These are phyloP conservation scores for Colletotrichum sublineola DNA, from an alignment of 2,329 filamentous ascomycete genomes.

Conservation along the genomic window DNA sequence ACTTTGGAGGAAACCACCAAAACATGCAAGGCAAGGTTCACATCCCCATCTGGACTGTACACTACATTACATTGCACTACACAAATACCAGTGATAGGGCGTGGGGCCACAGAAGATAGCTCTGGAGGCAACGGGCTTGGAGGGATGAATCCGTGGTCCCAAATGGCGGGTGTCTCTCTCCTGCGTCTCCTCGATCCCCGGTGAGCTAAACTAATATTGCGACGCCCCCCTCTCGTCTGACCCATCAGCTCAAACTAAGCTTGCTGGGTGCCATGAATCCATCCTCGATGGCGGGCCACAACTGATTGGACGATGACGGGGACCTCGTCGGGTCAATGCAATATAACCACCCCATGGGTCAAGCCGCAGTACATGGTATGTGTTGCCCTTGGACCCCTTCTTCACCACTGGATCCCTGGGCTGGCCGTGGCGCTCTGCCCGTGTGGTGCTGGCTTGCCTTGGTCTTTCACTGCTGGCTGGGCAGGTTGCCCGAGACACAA, in stretches of 20 bases:
- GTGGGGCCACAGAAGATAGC: slow-evolving; percentile 6
- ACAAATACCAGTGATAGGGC: neutral
- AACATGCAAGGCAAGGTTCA: slow-evolving; percentile 41
- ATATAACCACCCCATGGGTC: slow-evolving; percentile 34
- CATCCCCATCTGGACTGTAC: slow-evolving; percentile 38
- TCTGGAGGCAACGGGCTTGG: slow-evolving; percentile 8
- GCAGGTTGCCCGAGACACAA: slow-evolving; percentile 37
- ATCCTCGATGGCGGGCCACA: neutral
- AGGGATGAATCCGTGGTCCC: slow-evolving; percentile 35
- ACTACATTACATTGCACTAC: too few species aligned
- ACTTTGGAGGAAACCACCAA: slow-evolving; percentile 41
- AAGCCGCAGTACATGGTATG: neutral
- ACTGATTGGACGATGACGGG: slow-evolving; percentile 25
- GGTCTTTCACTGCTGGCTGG: neutral
- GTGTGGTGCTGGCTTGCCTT: slow-evolving; percentile 1
- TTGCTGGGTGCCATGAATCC: slow-evolving; percentile 1
- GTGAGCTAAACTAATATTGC: slow-evolving; percentile 13
- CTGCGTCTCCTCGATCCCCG: slow-evolving; percentile 23
- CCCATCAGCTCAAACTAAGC: slow-evolving; percentile 22
- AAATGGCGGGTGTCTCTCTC: slow-evolving; percentile 25
- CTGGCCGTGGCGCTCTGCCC: slow-evolving; percentile 19
- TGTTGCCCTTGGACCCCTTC: slow-evolving; percentile 34
- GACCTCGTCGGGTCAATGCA: slow-evolving; percentile 21
- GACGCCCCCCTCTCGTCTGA: slow-evolving; percentile 20
- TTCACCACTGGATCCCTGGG: slow-evolving; percentile 14